Evolutionary conservation across 305 asterid species (phyloP), one percentile per base, ranked within the genome.

Genomic region (Solanum hybrid): DNA sequence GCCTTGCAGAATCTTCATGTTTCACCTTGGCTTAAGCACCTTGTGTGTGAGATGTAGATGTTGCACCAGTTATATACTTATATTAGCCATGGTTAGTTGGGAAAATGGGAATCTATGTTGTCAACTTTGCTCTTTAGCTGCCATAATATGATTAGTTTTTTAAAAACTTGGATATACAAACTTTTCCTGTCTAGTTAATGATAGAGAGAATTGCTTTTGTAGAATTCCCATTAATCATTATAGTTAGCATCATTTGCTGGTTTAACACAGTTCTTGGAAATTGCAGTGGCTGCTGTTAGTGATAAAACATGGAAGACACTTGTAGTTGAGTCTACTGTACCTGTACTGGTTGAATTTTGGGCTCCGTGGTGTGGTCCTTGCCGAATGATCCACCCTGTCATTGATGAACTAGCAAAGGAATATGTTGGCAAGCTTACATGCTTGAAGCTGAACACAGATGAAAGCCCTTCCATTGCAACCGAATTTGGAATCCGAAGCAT

Each of bases 301-400:
- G 98, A 96, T 20, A 88, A 93, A 15, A 41, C 89, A 79, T 97
- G 99, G 98, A 89, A 96, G 89, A 51, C 94, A 9, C 79, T 41
- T 26, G 98, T 97, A 9, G 93, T 95, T 1, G 95, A 91, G 70
- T 90, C 92, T 34, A 90, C 92, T 41, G 11, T 72, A 26, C 97
- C 98, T 32, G 99, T 97, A 78, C 89, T 97, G 91, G 98, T 97
- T 61, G 99, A 97, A 91, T 97, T 97, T 87, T 97, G 99, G 98
- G 99, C 99, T 33, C 98, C 98, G 0, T 97, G 98, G 98, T 97
- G 99, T 61, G 98, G 99, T 65, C 99, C 99, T 0, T 97, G 99
- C 93, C 95, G 95, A 68, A 97, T 97, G 97, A 95, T 97, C 89
- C 98, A 96, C 89, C 98, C 98, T 0, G 92, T 96, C 86, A 93